Base-by-base conservation (phyloP, 1,139 yeast genomes). In the Yamadazyma oceani region DNA sequence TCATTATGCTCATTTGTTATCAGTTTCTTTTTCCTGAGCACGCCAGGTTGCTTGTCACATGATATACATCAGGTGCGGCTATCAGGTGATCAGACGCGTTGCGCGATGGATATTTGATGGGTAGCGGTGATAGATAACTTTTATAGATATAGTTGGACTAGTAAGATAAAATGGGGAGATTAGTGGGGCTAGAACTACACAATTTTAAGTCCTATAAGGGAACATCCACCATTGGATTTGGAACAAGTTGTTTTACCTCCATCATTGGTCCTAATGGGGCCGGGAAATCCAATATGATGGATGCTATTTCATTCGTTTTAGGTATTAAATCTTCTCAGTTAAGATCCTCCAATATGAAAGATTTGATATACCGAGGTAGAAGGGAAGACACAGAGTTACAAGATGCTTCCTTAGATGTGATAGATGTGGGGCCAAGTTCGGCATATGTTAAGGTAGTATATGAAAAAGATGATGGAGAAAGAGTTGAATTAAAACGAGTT, bases 181-280 rank as follows among this genome's bases (percentile, higher is more conserved):
- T 87, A 25, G 64, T 81, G 21, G 92, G 92, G 3, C 58, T 88
- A 41, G 92, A 85, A 57, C 68, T 92, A 26, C 70, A 75, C 60
- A 88, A 94, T 62, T 92, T 92, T 78, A 92, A 92, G 64, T 89
- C 97, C 3, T 92, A 92, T 56, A 71, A 77, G 41, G 97, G 96
- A 0, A 74, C 76, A 0, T 74, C 88, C 16, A 69, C 74, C 8
- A 79, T 92, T 15, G 96, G 94, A 2, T 85, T 90, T 59, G 97
- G 96, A 2, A 70, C 80, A 5, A 78, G 95, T 1, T 75, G 75
- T 46, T 92, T 94, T 64, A 87, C 96, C 2, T 85, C 95, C 33
- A 87, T 92, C 44, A 86, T 94, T 41, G 99, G 99, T 1, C 97
- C 98, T 12, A 94, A 94, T 72, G 98, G 98, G 13, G 85, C 97